Base-by-base conservation (phyloP, 495 filamentous ascomycete species). In the Lophiotrema nucula region DNA sequence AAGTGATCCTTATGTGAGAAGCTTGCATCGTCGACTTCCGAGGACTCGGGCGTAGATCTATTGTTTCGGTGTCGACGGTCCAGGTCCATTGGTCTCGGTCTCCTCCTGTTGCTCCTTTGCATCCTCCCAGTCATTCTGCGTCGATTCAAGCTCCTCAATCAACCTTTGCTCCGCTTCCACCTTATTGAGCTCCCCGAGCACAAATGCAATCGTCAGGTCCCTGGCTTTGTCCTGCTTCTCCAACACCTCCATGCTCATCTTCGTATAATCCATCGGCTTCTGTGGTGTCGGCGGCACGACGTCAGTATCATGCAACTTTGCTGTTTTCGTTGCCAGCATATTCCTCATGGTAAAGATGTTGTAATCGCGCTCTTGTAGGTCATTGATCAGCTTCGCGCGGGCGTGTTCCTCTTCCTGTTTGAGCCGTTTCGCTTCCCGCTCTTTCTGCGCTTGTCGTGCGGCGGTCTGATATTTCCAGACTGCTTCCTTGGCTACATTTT, bases 141-240 rank as follows among this genome's bases (percentile, higher is more conserved):
- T 35, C 31, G 31, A 35, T 35, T 57, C 59, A 25, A 53, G 13
- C 3, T 21, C 39, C 4, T 57, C 52, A 5, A 62, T 5, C 2
- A 52, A 16, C 28, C 51, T 47, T 35, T 53, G 38, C 15, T 57
- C n/a, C 21, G 55, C 47, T 44, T 78, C 76, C 16, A 67, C 70
- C 49, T 73, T 70, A 37, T 76, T 72, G 33, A 79, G 74, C 35
- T 74, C 50, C 37, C 68, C 69, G 18, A 79, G 57, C 33, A 79
- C 62, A 47, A 72, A 77, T 1, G 64, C 61, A 54, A 77, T 72
- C 2, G 69, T 77, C 16, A 68, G 69, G 70, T 79, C 76, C 28
- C 73, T 67, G 15, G 72, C 76, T 33, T 68, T 72, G 44, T 77
- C 74, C 1, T 76, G 47, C 46, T 56, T 63, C 52, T 59, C 62